phyloP scores from a whole-genome alignment of 192 early-diverging fungal genomes.

The Coemansia sp. region DNA sequence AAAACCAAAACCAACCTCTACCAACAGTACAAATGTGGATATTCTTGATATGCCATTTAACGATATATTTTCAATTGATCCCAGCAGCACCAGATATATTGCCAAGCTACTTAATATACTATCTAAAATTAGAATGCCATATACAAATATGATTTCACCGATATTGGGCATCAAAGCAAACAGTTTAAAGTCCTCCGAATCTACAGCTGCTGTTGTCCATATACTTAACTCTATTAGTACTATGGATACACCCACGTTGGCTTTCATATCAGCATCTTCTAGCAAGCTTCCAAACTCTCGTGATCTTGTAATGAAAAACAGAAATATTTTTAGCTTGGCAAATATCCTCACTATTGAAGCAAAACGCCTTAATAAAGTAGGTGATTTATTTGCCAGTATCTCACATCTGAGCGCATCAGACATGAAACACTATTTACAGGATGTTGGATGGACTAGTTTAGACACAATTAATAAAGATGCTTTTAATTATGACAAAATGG shows the following conservation, averaged over 20 bases:
- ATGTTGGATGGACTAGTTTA: slow-evolving; percentile 20
- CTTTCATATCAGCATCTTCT: slow-evolving; percentile 1
- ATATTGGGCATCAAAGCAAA: slow-evolving; percentile 26
- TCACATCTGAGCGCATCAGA: slow-evolving; percentile 1
- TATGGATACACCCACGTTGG: slow-evolving; percentile 8
- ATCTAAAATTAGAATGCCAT: slow-evolving; percentile 1
- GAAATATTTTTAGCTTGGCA: slow-evolving; percentile 12
- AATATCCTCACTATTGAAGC: slow-evolving; percentile 15
- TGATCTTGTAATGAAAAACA: slow-evolving; percentile 10
- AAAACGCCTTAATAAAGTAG: slow-evolving; percentile 7
- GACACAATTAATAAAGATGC: background rate
- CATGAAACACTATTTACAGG: slow-evolving; percentile 8
- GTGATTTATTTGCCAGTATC: slow-evolving; percentile 13
- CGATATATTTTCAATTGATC: slow-evolving; percentile 20
- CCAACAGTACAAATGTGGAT: background rate
- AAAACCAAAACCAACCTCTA: background rate
- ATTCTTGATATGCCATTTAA: slow-evolving; percentile 33
- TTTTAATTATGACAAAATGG: background rate
- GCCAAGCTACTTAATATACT: slow-evolving; percentile 15
- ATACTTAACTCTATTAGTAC: slow-evolving; percentile 9
- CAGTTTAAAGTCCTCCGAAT: slow-evolving; percentile 1
- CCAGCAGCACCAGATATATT: slow-evolving; percentile 21
- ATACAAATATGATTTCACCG: slow-evolving; percentile 12
- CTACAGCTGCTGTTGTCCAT: slow-evolving; percentile 2
- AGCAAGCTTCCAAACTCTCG: background rate